These are phyloP conservation scores for Persicaria maculosa DNA, from an alignment of 148 eudicot genomes.

Conservation along the genomic window DNA sequence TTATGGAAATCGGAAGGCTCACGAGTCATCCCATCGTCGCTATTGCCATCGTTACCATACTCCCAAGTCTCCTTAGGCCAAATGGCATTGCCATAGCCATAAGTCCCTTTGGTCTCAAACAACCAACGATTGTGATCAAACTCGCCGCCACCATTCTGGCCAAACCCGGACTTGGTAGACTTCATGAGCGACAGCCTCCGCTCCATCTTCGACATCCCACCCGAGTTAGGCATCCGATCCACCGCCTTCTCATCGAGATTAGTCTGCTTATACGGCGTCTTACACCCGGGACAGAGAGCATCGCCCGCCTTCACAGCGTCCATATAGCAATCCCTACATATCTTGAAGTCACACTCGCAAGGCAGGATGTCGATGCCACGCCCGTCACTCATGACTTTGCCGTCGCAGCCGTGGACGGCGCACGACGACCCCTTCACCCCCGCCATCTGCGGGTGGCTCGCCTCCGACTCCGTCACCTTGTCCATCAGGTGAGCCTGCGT, in stretches of 20 bases:
- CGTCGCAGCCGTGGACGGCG: conserved; percentile 75
- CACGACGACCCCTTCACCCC: conserved; percentile 89
- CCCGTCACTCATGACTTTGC: conserved; percentile 88
- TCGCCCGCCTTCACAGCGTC: conserved; percentile 82
- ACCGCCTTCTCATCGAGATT: conserved; percentile 62
- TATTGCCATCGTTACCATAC: conserved; percentile 30
- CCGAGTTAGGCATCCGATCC: conserved; percentile 35
- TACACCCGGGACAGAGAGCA: conserved; percentile 90
- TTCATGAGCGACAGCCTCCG: conserved; percentile 81
- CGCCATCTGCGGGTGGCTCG: conserved; percentile 92
- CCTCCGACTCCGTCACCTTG: conserved; percentile 80
- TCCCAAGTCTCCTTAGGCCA: conserved; percentile 63
- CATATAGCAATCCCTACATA: conserved; percentile 75
- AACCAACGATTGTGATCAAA: conserved; percentile 89
- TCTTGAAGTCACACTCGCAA: conserved; percentile 94
- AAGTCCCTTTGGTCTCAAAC: conserved; percentile 93
- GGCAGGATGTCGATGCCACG: conserved; percentile 84
- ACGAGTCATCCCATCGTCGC: conserved; percentile 21
- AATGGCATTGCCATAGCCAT: conserved; percentile 94
- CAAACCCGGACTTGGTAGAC: conserved; percentile 40
- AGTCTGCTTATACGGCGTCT: conserved; percentile 62
- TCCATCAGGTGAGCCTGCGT: conserved; percentile 96
- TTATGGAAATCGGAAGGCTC: conserved; percentile 54
- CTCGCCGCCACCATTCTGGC: conserved; percentile 21
- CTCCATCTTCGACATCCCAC: conserved; percentile 51